Base-by-base conservation (phyloP, 768 basidiomycete genomes). In the Pleurotus tuber-regium region DNA sequence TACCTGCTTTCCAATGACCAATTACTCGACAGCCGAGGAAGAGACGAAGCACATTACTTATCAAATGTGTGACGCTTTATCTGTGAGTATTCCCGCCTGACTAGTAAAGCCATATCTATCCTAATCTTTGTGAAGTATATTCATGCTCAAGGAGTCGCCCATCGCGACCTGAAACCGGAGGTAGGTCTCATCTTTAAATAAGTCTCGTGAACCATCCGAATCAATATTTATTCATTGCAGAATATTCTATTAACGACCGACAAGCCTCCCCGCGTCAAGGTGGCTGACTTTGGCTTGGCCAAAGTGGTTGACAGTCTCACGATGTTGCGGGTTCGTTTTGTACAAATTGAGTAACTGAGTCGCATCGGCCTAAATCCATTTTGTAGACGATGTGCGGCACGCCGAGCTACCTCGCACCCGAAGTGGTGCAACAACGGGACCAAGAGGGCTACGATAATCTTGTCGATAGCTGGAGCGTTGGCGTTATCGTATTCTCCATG, bases 401-500 rank as follows among this genome's bases (percentile, higher is more conserved):
- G 0, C 96, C 96, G 0, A 85, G 83, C 57, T 98, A 98, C 64
- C 83, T 97, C 4, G 94, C 93, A 1, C 92, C 92, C 1, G 95
- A 98, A 59, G 92, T 99, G 26, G 88, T 98, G 43, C 71, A 70
- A 55, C 85, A 87, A 55, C 66, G 74, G 38, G 72, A 77, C 36
- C 68, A 75, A 24, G 71, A 80, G 51, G 95, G 94, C 2, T 98
- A 99, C 61, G 86, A 88, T 61, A 81, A 86, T 52, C 71, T 88
- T 16, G 97, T 98, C 43, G 97, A 99, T 63, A 92, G 91, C 56
- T 99, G 94, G 94, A 95, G 92, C 40, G 82, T 94, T 9, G 96
- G 97, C 4, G 92, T 97, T 18, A 97, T 98, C 48, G 81, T 98
- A 1, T 98, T 87, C 61, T 87, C 87, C 19, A 94, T 92, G 94